phyloP scores from a whole-genome alignment of 2,329 filamentous ascomycete genomes.

The Sporothrix protearum region DNA sequence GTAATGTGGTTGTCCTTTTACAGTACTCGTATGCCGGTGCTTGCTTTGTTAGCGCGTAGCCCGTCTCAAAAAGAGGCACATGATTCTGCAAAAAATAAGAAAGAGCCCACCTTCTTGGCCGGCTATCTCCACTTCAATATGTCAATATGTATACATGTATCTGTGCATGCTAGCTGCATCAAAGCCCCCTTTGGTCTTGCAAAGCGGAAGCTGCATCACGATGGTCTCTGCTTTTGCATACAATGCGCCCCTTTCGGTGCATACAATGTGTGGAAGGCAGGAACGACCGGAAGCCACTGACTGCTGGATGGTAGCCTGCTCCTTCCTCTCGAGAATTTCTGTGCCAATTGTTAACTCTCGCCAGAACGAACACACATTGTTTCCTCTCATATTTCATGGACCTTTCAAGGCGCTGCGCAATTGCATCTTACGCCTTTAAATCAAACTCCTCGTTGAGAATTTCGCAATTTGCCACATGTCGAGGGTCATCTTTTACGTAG shows the following conservation, averaged over 20 bases:
- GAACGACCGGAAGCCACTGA: not conserved
- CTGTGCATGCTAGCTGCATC: not conserved
- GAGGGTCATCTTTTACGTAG: not conserved
- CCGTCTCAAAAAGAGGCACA: constrained; percentile 46
- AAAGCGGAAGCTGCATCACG: not conserved
- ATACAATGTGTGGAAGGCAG: not conserved
- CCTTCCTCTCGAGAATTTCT: not conserved
- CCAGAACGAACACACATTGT: not conserved
- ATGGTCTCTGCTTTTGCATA: not conserved
- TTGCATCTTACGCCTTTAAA: not conserved
- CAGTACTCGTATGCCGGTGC: constrained; percentile 32
- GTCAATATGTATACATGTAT: too few species aligned
- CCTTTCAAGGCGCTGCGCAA: not conserved
- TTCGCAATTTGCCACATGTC: not conserved
- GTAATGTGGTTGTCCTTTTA: not conserved
- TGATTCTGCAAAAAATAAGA: constrained; percentile 38
- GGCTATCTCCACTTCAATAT: not conserved
- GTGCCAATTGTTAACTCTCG: not conserved
- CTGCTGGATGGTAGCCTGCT: not conserved
- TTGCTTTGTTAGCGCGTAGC: constrained; percentile 39
- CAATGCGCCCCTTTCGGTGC: not conserved
- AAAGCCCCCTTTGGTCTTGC: not conserved
- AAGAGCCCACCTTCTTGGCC: constrained; percentile 31
- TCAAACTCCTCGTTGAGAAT: not conserved
- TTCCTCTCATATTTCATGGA: not conserved